Conservation (phyloP, 2,329 filamentous ascomycete species). For the Penicillium glabrum region DNA sequence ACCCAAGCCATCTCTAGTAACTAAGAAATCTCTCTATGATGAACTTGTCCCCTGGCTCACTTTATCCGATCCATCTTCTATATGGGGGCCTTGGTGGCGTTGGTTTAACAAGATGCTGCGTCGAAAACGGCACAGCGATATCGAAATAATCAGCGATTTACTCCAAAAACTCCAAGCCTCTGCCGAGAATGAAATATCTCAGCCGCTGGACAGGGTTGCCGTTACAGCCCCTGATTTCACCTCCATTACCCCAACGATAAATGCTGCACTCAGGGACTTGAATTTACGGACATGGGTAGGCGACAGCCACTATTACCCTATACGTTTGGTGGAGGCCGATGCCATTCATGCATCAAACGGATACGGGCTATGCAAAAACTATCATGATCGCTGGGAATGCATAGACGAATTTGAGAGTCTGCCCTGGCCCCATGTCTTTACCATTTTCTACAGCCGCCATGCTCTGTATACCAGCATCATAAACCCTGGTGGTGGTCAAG, state of each 20-base stretch:
- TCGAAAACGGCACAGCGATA: slow-evolving; percentile 2
- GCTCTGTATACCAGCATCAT: slow-evolving; percentile 8
- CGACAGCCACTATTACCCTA: slow-evolving; percentile 5
- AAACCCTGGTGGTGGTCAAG: background rate
- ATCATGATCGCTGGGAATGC: slow-evolving; percentile 9
- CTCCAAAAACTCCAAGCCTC: slow-evolving; percentile 5
- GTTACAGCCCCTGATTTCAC: slow-evolving; percentile 9
- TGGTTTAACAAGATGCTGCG: slow-evolving; percentile 7
- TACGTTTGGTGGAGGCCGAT: slow-evolving; percentile 6
- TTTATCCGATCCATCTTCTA: background rate
- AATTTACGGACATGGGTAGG: slow-evolving; percentile 6
- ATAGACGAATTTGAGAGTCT: background rate
- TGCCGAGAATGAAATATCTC: slow-evolving; percentile 4
- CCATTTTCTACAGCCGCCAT: slow-evolving; percentile 8
- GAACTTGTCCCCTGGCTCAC: background rate
- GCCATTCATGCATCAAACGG: slow-evolving; percentile 10
- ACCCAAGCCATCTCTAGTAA: background rate
- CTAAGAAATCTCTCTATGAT: background rate
- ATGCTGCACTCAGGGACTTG: slow-evolving; percentile 8
- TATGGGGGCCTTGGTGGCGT: slow-evolving; percentile 1
- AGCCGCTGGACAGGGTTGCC: slow-evolving; percentile 10
- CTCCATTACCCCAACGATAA: background rate
- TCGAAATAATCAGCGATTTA: slow-evolving; percentile 11
- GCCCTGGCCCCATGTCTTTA: background rate
- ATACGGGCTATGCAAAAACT: slow-evolving; percentile 5